A percentile compares a stretch with the other conserved stretches of the same genome.
These are phyloP conservation scores for Gentiana macrophylla DNA, from an alignment of 257 asterid species.

Conservation along the genomic window DNA sequence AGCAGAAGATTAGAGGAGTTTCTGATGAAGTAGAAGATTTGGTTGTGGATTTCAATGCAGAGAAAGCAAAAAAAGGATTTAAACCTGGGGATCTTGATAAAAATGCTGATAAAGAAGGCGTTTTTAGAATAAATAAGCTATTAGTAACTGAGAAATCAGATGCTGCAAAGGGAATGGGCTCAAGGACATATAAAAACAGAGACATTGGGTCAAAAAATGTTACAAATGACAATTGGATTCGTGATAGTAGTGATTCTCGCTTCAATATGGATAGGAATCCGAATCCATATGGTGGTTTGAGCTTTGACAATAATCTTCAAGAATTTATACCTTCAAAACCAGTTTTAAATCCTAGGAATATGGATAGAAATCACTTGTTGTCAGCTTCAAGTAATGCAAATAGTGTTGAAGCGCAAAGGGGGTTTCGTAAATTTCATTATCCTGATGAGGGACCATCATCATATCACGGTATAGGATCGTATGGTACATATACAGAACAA, in stretches of 20 bases:
- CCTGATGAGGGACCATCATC: constrained; percentile 51
- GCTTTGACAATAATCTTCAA: constrained; percentile 21
- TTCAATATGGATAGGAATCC: constrained; percentile 23
- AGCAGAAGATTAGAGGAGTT: constrained; percentile 21
- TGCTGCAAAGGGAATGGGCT: constrained; percentile 21
- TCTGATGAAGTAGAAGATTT: constrained; percentile 28
- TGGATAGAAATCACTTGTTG: constrained; percentile 20
- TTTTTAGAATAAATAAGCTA: constrained; percentile 21
- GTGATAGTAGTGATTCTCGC: constrained; percentile 20
- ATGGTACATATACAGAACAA: constrained; percentile 38
- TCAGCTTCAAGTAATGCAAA: constrained; percentile 20
- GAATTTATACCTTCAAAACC: constrained; percentile 40
- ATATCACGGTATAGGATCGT: constrained; percentile 30
- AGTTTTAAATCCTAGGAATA: constrained; percentile 19
- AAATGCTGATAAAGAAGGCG: constrained; percentile 21
- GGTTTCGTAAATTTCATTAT: constrained; percentile 30
- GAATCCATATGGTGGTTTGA: constrained; percentile 16
- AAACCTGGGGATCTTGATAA: constrained; percentile 16
- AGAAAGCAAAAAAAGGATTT: constrained; percentile 21
- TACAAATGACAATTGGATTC: constrained; percentile 19
- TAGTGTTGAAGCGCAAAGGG: constrained; percentile 25
- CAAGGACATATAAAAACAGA: constrained; percentile 17
- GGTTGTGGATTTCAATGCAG: constrained; percentile 26
- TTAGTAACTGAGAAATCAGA: constrained; percentile 33
- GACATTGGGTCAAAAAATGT: constrained; percentile 25